Evolutionary conservation across 371 early-diverging fungal genomes (phyloP), one percentile per base, ranked within the genome.

Genomic region (Mortierella polycephala): DNA sequence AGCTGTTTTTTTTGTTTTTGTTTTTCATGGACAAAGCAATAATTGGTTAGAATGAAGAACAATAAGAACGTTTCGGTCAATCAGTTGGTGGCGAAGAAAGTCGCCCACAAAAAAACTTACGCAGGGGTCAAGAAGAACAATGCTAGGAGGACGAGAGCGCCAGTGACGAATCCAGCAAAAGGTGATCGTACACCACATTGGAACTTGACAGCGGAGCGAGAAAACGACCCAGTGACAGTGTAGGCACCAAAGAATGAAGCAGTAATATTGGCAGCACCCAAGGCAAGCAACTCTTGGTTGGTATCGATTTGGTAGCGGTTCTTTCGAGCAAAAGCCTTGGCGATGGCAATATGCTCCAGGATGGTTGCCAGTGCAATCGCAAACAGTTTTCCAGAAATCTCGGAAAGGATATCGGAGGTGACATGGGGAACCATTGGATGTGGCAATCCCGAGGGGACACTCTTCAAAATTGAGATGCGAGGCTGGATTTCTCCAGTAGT

Each of bases 221-320:
- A 93, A 72, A 97, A 96, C 5, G 95, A 93, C 18, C 96, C 96
- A 41, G 95, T 94, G 9, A 91, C 91, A 13, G 96, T 93, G 81
- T 90, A 95, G 0, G 90, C 93, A 52, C 93, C 91, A 81, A 96
- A 90, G 85, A 96, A 94, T 23, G 93, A 83, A 7, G 92, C 92
- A 71, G 91, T 71, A 52, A 93, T 77, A 83, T 97, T 97, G 42
- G 92, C 88, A 21, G 93, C 66, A 10, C 96, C 96, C 40, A 96
- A 85, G 13, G 96, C 95, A 57, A 95, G 87, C 23, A 96, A 80
- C 79, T 97, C 97, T 80, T 95, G 96, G 72, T 90, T 90, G 40
- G 91, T 85, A 44, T 88, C 85, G 67, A 92, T 81, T 46, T 70
- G 70, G 51, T 81, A 81, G 23, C 67, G 67, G 55, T 62, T 67